Evolutionary conservation across 202 grass and related monocot genomes (phyloP).

Genomic region (Bolboschoenoplectus hybrid): DNA sequence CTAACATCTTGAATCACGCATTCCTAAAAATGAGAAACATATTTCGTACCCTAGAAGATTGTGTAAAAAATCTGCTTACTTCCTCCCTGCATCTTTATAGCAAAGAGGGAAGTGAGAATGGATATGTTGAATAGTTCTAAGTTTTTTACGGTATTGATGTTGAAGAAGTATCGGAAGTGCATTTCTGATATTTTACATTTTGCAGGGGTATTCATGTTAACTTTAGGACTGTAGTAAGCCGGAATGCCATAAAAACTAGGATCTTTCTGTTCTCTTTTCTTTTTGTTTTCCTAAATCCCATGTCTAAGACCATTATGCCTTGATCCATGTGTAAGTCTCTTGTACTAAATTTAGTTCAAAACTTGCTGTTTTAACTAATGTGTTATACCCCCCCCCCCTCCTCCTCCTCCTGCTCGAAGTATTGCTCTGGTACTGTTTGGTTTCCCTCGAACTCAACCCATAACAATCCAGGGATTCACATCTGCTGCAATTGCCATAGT

Average conservation of each 20-base stretch:
- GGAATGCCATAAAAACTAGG: background rate
- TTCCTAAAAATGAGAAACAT: background rate
- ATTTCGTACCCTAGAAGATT: background rate
- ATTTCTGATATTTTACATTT: background rate
- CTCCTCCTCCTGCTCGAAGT: too few species aligned
- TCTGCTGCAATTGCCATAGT: too few species aligned
- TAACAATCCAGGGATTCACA: background rate
- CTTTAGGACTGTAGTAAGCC: background rate
- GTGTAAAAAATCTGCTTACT: background rate
- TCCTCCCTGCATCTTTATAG: background rate
- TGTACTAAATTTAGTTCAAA: conserved; percentile 20
- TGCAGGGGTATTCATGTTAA: background rate
- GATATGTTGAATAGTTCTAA: background rate
- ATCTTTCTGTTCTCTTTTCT: background rate
- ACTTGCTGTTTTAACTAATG: background rate
- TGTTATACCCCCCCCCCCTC: too few species aligned
- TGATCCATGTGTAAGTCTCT: background rate
- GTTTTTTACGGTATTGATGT: background rate
- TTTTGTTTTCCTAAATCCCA: background rate
- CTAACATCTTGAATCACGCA: background rate
- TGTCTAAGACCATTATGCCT: background rate
- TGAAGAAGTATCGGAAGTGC: background rate
- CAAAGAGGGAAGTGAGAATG: background rate
- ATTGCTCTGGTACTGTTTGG: background rate
- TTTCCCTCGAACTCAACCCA: background rate